These are phyloP conservation scores for Stachybotrys echinatus DNA, from an alignment of 2,329 filamentous ascomycete genomes.

Conservation along the genomic window DNA sequence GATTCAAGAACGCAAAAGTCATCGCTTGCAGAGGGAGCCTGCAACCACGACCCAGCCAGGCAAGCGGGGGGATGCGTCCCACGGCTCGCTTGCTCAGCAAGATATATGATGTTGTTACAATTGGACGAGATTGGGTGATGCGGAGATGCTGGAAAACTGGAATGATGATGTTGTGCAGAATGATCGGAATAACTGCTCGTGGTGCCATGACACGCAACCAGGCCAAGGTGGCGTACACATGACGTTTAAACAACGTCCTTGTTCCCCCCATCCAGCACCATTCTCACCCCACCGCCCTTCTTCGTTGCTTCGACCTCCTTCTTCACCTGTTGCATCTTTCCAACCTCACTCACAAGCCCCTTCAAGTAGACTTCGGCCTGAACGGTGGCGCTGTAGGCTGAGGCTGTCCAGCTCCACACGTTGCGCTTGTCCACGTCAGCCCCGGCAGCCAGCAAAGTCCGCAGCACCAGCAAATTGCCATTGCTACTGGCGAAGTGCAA, in stretches of 20 bases:
- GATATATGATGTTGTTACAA: no score
- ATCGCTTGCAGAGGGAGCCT: no score
- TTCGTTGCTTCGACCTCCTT: conserved; percentile 37
- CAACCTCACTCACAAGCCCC: conserved; percentile 66
- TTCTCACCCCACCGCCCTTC: conserved; percentile 36
- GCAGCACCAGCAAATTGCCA: conserved; percentile 71
- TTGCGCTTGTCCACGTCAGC: conserved; percentile 70
- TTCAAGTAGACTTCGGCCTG: conserved; percentile 83
- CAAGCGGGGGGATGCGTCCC: no score
- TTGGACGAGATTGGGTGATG: no score
- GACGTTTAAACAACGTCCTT: background rate
- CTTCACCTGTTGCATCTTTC: conserved; percentile 42
- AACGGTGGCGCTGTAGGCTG: conserved; percentile 77
- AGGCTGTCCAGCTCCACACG: conserved; percentile 73
- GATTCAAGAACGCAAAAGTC: no score
- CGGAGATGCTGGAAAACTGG: background rate
- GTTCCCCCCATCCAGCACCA: conserved; percentile 34
- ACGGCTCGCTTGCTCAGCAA: no score
- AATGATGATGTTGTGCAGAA: background rate
- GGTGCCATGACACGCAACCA: background rate
- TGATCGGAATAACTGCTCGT: background rate
- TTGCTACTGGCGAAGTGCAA: conserved; percentile 82
- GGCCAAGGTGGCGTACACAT: background rate
- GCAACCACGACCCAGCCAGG: no score
- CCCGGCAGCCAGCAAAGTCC: conserved; percentile 72